These are phyloP conservation scores for Apophysomyces variabilis DNA, from an alignment of 371 early-diverging fungal genomes.

Conservation along the genomic window DNA sequence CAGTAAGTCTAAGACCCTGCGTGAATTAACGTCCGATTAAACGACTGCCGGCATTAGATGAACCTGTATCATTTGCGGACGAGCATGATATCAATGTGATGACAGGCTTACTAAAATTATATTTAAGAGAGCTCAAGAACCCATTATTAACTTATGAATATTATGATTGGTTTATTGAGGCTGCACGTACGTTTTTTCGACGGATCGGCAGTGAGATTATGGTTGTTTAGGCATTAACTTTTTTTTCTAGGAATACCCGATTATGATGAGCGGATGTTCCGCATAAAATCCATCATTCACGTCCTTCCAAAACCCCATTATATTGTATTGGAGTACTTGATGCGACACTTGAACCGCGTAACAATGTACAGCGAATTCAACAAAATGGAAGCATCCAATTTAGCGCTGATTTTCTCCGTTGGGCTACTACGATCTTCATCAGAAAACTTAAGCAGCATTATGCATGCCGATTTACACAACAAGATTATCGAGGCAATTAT, in stretches of 20 bases:
- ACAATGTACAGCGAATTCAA: constrained; percentile 68
- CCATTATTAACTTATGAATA: constrained; percentile 80
- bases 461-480: constrained; percentile 59
- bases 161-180: constrained; percentile 78
- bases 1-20: constrained; percentile 29
- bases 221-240: background rate
- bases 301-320: constrained; percentile 72
- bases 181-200: constrained; percentile 61
- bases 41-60: constrained; percentile 20
- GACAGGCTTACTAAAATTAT: constrained; percentile 78
- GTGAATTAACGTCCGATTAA: background rate
- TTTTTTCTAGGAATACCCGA: constrained; percentile 60
- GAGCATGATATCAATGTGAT: constrained; percentile 80
- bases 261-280: constrained; percentile 75
- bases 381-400: constrained; percentile 87
- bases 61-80: constrained; percentile 47
- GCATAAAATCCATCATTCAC: constrained; percentile 73
- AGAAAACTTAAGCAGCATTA: constrained; percentile 57
- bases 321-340: constrained; percentile 70
- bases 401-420: constrained; percentile 84
- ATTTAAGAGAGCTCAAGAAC: constrained; percentile 80
- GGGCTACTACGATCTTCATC: constrained; percentile 56
- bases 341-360: constrained; percentile 72
- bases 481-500: constrained; percentile 63
- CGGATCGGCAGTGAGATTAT: no score